Base-by-base conservation (phyloP, 495 filamentous ascomycete genomes). In the Corynascus novoguineensis region DNA sequence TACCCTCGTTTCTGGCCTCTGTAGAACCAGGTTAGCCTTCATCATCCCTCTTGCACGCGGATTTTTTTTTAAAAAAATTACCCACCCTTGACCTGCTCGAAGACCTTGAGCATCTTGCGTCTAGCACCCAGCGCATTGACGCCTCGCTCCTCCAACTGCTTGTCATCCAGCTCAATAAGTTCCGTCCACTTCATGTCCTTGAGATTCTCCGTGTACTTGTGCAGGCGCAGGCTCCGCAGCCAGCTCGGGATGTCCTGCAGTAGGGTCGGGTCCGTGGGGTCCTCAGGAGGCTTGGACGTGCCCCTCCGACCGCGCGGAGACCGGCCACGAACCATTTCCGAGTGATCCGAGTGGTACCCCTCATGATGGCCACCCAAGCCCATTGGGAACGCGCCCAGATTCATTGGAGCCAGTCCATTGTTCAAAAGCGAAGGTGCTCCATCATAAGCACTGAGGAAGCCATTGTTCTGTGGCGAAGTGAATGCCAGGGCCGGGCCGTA, bases 31-130 rank as follows among this genome's bases (percentile, higher is more conserved):
- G 55, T 68, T 44, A 67, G 60, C n/a, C n/a, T n/a, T n/a, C 47
- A 44, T 55, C 15, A 4, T 4, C 24, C 31, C 12, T 7, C 24
- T 17, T 11, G 38, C 6, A 31, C 38, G 19, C 34, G 6, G 11
- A 57, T 10, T 17, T 0, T 42, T 0, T 21, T 14, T 38, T 15
- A 5, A n/a, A 2, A 19, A 17, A n/a, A n/a, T n/a, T n/a, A 69
- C 65, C 61, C 71, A 80, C 79, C 90, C 65, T 85, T 87, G 66
- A 98, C 92, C 77, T 97, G 92, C 65, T 95, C 92, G 72, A 97
- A 97, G 27, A 96, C 93, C 83, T 98, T 98, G 44, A 98, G 76
- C 91, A 98, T 96, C 80, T 98, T 98, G 72, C 91, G 89, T 56
- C 93, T 80, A 19, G 93, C 93, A 61, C 93, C 93, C 58, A 97